Evolutionary conservation across 192 early-diverging fungal genomes (phyloP), one percentile per base, ranked within the genome.

Genomic region (Pilaira anomala): DNA sequence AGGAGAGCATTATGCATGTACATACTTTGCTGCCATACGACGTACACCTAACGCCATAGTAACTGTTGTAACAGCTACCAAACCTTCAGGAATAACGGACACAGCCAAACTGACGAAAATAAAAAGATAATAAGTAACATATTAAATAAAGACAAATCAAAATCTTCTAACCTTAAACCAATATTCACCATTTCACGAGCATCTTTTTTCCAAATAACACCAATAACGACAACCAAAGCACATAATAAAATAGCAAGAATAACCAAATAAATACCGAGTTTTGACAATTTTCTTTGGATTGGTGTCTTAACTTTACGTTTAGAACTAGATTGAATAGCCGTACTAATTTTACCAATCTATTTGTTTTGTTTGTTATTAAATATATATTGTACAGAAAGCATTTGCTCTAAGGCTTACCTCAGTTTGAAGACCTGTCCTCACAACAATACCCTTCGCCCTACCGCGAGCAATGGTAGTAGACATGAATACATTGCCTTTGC

Each of bases 401-500:
- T 24, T 14, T 16, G 22, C 19, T 29, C 9, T 42, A 42, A 22
- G 25, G 7, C 18, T 40, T 71, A 71, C 69, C 45, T 98, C 96
- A 21, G 95, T 96, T 30, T 76, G 69, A 26, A 79, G 62, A 44
- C 95, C 96, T 5, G 91, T 95, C 56, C 94, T 82, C 21, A 95
- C 93, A 12, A 97, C 96, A 49, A 98, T 82, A 22, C 93, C 96
- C 51, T 91, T 91, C 13, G 86, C 95, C 29, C 96, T 87, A 25
- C 96, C 96, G 24, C 88, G 85, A 30, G 93, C 83, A 24, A 97
- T 92, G 6, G 91, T 79, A 2, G 95, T 98, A 9, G 93, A 88
- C 95, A 96, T 97, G 72, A 98, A 98, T 7, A 93, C 93, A 69
- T 93, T 96, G 45, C 95, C 92, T 71, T 90, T 94, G 73, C 96